Evolutionary conservation across 129 eudicot genomes (phyloP).

Genomic region (Solidago caesia): DNA sequence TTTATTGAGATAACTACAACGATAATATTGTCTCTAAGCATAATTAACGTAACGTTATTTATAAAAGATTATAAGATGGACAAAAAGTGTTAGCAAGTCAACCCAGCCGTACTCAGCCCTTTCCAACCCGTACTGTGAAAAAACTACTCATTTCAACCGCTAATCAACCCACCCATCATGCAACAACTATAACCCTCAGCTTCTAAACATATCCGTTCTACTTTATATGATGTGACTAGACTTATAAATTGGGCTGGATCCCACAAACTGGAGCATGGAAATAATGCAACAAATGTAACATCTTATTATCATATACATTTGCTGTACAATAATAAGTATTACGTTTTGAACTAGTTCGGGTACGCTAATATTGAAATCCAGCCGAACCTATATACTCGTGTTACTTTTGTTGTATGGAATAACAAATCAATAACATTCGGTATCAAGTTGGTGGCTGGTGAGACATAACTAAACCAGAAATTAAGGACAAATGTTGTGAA

Average conservation of each 20-base stretch:
- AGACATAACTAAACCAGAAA: neutral
- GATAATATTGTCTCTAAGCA: neutral
- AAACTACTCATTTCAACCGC: no score
- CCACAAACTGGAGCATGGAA: slow-evolving; percentile 1
- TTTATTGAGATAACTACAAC: neutral
- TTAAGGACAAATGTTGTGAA: neutral
- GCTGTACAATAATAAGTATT: neutral
- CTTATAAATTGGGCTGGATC: neutral
- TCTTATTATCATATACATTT: neutral
- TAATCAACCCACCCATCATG: no score
- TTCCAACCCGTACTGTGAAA: neutral
- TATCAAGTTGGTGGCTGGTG: neutral
- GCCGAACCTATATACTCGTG: neutral
- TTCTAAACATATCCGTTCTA: neutral
- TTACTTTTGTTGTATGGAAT: neutral
- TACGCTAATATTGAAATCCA: neutral
- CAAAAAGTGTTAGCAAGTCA: neutral
- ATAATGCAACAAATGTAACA: neutral
- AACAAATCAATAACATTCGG: neutral
- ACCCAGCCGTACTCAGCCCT: neutral
- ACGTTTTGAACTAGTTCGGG: neutral
- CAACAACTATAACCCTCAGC: neutral
- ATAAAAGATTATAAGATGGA: neutral
- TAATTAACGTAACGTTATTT: neutral
- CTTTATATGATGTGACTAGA: neutral